Base-by-base conservation (phyloP, 2,329 filamentous ascomycete genomes). In the Gyromitra esculenta region DNA sequence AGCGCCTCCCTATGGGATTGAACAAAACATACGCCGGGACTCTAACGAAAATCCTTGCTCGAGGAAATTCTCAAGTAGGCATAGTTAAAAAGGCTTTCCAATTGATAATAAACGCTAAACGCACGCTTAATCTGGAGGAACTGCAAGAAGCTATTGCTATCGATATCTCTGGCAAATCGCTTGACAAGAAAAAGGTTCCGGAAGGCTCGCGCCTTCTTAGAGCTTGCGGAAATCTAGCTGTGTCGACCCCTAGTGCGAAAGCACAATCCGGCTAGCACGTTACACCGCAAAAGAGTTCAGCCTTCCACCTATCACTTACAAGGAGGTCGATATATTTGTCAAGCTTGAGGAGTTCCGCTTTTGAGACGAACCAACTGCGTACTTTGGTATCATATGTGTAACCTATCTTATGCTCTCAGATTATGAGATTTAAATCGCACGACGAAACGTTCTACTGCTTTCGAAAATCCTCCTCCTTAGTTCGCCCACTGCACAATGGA, bases 91-190 rank as follows among this genome's bases (percentile, higher is more conserved):
- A 67, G 13, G 25, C 59, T 5, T 67, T 73, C 52, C 41, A 52
- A 15, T 73, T 62, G 70, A 54, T 73, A 31, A 31, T 54, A n/a
- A 60, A 52, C 31, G 62, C 62, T 1, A 73, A 41, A 59, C 62
- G 70, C 1, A 52, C 70, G 4, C 13, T 73, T 8, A 15, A 9
- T 8, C 45, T 67, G 25, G 70, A 52, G 5, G 70, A 73, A 13
- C 25, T 73, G 5, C 57, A 54, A 18, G 62, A 73, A 41, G 70
- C 70, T 1, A 41, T 67, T 13, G n/a, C 69, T 1, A 67, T 57
- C 5, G 9, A 35, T 67, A 39, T 52, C 52, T 15, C 52, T 52
- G 70, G 67, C 5, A 59, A 21, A 67, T 39, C 6, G 1, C 21
- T 73, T 13, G n/a, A 66, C 13, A 7, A 45, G n/a, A 5, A 21